Evolutionary conservation across 768 basidiomycete species (phyloP).

Genomic region (Kwoniella sp.): DNA sequence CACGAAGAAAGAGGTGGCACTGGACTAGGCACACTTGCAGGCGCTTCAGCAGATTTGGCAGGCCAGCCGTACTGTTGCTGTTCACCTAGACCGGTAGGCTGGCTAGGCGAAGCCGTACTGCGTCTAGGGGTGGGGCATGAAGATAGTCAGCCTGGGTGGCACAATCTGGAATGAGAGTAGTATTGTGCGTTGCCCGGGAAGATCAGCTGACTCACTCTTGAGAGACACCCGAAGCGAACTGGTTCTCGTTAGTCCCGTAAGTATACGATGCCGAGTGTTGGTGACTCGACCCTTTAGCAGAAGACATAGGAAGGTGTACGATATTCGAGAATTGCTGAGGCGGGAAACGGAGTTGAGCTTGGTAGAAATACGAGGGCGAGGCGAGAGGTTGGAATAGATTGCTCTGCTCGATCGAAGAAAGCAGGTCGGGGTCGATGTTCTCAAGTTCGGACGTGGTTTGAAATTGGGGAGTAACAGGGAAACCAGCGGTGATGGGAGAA

Average conservation of each 20-base stretch:
- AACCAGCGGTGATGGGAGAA: not conserved
- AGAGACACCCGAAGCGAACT: constrained; percentile 19
- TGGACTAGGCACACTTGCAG: not conserved
- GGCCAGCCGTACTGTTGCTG: constrained; percentile 5
- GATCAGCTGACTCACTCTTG: constrained; percentile 26
- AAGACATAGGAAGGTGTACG: constrained; percentile 10
- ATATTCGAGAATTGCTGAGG: not conserved
- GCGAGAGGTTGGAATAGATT: not conserved
- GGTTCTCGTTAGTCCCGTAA: constrained; percentile 17
- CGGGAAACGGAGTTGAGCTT: not conserved
- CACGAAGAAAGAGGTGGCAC: constrained; percentile 6
- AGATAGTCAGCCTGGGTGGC: no score
- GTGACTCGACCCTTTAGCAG: constrained; percentile 10
- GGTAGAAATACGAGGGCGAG: not conserved
- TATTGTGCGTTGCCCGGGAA: no score
- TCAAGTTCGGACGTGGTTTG: not conserved
- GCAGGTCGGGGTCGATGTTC: not conserved
- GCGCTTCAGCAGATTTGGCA: not conserved
- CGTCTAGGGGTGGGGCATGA: no score
- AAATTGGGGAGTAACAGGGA: not conserved
- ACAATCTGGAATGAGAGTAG: no score
- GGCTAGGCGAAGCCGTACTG: constrained; percentile 18
- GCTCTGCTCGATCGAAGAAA: not conserved
- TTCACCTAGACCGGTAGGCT: not conserved
- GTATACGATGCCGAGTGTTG: constrained; percentile 24